Evolutionary conservation across 1,139 yeast species (phyloP).

Genomic region (Yamadazyma triangularis): DNA sequence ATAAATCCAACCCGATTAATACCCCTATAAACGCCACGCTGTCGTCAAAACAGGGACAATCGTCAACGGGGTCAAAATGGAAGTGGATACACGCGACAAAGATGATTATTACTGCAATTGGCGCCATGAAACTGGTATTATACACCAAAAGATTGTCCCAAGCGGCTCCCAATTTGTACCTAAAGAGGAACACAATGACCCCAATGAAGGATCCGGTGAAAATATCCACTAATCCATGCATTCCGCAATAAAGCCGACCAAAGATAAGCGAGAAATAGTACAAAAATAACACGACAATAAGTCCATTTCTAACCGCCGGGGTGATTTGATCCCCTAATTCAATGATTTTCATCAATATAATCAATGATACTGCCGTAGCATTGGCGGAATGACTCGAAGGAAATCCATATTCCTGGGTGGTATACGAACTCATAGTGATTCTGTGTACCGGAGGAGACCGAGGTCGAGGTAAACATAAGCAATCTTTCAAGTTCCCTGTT

Average conservation of each 20-base stretch:
- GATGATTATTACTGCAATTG: slow-evolving; percentile 34
- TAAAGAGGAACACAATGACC: slow-evolving; percentile 33
- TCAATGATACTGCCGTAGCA: slow-evolving; percentile 72
- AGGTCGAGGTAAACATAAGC: slow-evolving; percentile 87
- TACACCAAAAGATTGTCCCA: slow-evolving; percentile 39
- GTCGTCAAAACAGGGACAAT: slow-evolving; percentile 96
- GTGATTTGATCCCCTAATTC: slow-evolving; percentile 9
- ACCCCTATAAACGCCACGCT: slow-evolving; percentile 94
- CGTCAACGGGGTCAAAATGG: slow-evolving; percentile 86
- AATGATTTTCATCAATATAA: slow-evolving; percentile 24
- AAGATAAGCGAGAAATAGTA: slow-evolving; percentile 66
- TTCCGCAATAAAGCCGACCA: slow-evolving; percentile 92
- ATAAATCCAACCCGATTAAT: slow-evolving; percentile 64
- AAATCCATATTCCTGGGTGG: slow-evolving; percentile 91
- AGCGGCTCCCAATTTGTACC: slow-evolving; percentile 29
- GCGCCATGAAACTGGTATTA: slow-evolving; percentile 22
- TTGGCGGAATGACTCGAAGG: slow-evolving; percentile 93
- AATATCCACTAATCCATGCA: slow-evolving; percentile 91
- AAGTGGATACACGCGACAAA: slow-evolving; percentile 53
- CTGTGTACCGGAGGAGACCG: slow-evolving; percentile 87
- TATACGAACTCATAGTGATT: slow-evolving; percentile 82
- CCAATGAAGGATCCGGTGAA: slow-evolving; percentile 67
- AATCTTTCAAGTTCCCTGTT: slow-evolving; percentile 78
- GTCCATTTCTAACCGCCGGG: slow-evolving; percentile 17
- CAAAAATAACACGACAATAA: slow-evolving; percentile 3